Evolutionary conservation across 2,329 filamentous ascomycete genomes (phyloP).

Genomic region (Alternaria dauci): DNA sequence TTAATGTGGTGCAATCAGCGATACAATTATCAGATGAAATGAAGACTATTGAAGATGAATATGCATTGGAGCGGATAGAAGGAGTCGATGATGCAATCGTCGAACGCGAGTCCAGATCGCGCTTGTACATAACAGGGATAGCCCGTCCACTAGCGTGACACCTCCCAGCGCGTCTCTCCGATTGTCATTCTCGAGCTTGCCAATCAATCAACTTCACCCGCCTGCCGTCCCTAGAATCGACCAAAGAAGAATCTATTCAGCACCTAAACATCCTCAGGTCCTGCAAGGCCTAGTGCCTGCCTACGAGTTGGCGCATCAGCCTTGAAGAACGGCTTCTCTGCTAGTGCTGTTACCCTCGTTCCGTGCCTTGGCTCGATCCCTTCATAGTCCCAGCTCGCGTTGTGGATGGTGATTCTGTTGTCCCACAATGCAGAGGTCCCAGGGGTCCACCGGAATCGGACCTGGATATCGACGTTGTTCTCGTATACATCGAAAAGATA

Average conservation of each 20-base stretch:
- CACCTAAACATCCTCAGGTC: slow-evolving; percentile 61
- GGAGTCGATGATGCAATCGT: not conserved
- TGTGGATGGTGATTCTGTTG: slow-evolving; percentile 77
- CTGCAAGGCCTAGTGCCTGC: slow-evolving; percentile 70
- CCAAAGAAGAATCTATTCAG: not conserved
- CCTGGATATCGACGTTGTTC: slow-evolving; percentile 74
- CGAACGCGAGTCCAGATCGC: not conserved
- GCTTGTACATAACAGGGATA: not conserved
- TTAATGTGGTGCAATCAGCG: not conserved
- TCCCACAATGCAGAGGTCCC: slow-evolving; percentile 75
- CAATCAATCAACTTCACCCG: too few species aligned
- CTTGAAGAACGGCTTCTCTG: slow-evolving; percentile 75
- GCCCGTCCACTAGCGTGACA: not conserved
- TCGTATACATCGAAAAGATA: slow-evolving; percentile 76
- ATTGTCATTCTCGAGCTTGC: too few species aligned
- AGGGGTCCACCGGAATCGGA: slow-evolving; percentile 75
- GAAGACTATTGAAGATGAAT: not conserved
- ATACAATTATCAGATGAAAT: not conserved
- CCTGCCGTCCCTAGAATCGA: too few species aligned
- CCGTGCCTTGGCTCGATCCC: slow-evolving; percentile 73
- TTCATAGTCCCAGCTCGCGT: slow-evolving; percentile 77
- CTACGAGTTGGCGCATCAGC: slow-evolving; percentile 70
- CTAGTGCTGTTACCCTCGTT: slow-evolving; percentile 74
- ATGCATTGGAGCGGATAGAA: not conserved
- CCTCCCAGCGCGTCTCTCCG: not conserved